Percentiles rank a stretch among this genome's conserved stretches.
These are phyloP conservation scores for Gentiana straminea DNA, from an alignment of 257 asterid genomes.

Conservation along the genomic window DNA sequence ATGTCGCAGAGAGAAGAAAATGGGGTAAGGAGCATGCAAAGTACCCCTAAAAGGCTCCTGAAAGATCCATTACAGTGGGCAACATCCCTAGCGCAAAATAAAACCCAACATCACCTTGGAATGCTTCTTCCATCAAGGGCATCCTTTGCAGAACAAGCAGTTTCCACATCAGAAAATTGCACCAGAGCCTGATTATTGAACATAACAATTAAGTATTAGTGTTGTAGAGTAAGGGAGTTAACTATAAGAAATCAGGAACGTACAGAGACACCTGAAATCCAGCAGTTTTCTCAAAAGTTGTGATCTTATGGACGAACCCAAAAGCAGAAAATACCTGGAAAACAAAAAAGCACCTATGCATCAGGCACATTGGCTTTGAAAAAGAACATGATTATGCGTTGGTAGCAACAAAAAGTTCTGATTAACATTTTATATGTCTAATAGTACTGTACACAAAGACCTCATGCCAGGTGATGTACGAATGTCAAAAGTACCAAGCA, in stretches of 20 bases:
- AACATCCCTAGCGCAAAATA: slow-evolving; percentile 48
- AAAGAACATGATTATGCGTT: background rate
- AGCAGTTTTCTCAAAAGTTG: slow-evolving; percentile 95
- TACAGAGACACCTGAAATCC: slow-evolving; percentile 67
- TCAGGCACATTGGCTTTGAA: background rate
- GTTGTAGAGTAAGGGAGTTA: background rate
- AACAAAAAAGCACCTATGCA: background rate
- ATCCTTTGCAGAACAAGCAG: slow-evolving; percentile 84
- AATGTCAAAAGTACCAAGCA: too few species aligned
- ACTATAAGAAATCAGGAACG: slow-evolving; percentile 1
- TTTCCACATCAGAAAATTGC: slow-evolving; percentile 80
- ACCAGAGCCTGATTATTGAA: slow-evolving; percentile 56
- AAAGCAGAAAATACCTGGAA: slow-evolving; percentile 85
- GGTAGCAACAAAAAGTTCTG: too few species aligned
- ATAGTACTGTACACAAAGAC: too few species aligned
- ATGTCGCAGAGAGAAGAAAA: slow-evolving; percentile 11
- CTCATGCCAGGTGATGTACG: too few species aligned
- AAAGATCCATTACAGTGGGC: slow-evolving; percentile 39
- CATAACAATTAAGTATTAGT: background rate
- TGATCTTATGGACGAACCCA: slow-evolving; percentile 84
- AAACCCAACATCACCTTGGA: slow-evolving; percentile 83
- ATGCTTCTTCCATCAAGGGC: slow-evolving; percentile 95
- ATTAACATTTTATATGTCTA: too few species aligned
- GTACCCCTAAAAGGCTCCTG: slow-evolving; percentile 62
- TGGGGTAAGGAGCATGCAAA: slow-evolving; percentile 52